Percentiles rank a stretch among this genome's conserved stretches.
phyloP scores from a whole-genome alignment of 495 filamentous ascomycete species.

The Aspergillus diversus region DNA sequence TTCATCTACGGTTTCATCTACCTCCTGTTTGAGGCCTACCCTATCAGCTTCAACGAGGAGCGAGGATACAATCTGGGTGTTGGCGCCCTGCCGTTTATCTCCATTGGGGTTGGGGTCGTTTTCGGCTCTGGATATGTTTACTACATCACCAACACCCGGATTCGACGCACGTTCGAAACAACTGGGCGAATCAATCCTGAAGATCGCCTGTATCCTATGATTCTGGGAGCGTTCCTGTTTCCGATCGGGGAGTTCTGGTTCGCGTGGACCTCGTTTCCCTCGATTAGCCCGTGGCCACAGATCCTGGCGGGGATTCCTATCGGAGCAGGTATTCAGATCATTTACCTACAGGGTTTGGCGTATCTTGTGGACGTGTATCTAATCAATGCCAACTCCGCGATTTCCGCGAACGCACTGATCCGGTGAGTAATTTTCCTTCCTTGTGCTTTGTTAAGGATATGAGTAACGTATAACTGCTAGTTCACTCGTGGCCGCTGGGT shows the following conservation, averaged over 20 bases:
- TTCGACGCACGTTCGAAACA: conserved; percentile 5
- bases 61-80: conserved; percentile 50
- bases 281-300: conserved; percentile 39
- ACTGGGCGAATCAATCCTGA: conserved; percentile 42
- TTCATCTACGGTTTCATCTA: conserved; percentile 44
- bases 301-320: conserved; percentile 41
- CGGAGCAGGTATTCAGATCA: conserved; percentile 47
- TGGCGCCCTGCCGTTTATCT: conserved; percentile 56
- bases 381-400: conserved; percentile 50
- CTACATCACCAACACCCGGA: conserved; percentile 45
- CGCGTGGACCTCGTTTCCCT: conserved; percentile 52
- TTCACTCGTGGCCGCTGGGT: conserved; percentile 46
- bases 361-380: conserved; percentile 61
- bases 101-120: conserved; percentile 53
- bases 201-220: conserved; percentile 54
- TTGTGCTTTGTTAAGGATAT: too few species aligned
- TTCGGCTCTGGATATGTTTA: conserved; percentile 52
- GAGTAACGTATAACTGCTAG: not conserved
- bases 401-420: conserved; percentile 53
- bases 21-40: conserved; percentile 57
- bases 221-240: conserved; percentile 51
- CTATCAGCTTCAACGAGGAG: conserved; percentile 51
- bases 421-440: conserved; percentile 20
- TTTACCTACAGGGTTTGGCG: conserved; percentile 53
- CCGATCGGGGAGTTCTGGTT: conserved; percentile 61